Evolutionary conservation across 2,329 filamentous ascomycete genomes (phyloP).

Genomic region (Penicillium italicum): DNA sequence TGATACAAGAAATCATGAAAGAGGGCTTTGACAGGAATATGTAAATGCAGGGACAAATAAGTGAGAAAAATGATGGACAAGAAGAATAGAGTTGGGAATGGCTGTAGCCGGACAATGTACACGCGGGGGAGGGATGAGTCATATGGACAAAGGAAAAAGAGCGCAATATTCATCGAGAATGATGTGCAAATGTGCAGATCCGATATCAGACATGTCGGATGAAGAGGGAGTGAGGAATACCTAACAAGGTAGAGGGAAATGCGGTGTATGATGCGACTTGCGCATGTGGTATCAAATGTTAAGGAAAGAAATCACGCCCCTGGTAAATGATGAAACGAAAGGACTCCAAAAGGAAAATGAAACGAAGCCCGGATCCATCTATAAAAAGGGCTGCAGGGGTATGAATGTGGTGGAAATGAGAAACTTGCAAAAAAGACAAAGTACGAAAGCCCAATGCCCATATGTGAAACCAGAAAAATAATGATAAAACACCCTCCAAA

Average conservation of each 20-base stretch:
- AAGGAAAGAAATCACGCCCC: slow-evolving; percentile 20
- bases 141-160: slow-evolving; percentile 24
- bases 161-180: slow-evolving; percentile 20
- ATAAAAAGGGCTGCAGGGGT: slow-evolving; percentile 39
- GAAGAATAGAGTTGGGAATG: slow-evolving; percentile 2
- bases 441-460: slow-evolving; percentile 20
- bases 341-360: slow-evolving; percentile 28
- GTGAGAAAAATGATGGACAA: slow-evolving; percentile 13
- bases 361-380: slow-evolving; percentile 37
- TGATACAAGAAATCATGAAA: slow-evolving; percentile 18
- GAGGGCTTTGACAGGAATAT: slow-evolving; percentile 7
- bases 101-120: slow-evolving; percentile 26
- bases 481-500: slow-evolving; percentile 8
- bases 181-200: slow-evolving; percentile 7
- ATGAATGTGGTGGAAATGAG: slow-evolving; percentile 31
- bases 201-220: slow-evolving; percentile 6
- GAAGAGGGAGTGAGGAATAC: slow-evolving; percentile 9
- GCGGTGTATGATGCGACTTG: slow-evolving; percentile 31
- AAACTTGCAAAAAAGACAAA: slow-evolving; percentile 22
- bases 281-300: slow-evolving; percentile 34
- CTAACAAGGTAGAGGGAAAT: slow-evolving; percentile 15
- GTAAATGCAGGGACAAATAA: slow-evolving; percentile 8
- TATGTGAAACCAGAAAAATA: slow-evolving; percentile 19
- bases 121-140: slow-evolving; percentile 9
- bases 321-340: slow-evolving; percentile 18